Base-by-base conservation (phyloP, 345 rosid species). In the Psidium friedrichsthalianum region DNA sequence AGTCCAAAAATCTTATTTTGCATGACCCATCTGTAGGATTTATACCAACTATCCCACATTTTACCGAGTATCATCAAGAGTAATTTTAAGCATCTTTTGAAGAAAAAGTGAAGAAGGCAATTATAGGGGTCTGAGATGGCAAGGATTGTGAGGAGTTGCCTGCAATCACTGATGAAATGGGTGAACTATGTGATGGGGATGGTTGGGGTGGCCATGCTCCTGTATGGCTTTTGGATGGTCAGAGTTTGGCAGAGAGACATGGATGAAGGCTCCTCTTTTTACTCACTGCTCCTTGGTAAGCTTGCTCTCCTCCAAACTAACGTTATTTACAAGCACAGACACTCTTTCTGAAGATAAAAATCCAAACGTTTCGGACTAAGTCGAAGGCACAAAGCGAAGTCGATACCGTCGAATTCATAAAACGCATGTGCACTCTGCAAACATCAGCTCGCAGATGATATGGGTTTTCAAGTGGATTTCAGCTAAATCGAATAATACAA, bases 161-260 rank as follows among this genome's bases (percentile, higher is more conserved):
- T 93, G 84, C 90, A 85, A 82, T 86, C 89, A 36, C 52, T 82
- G 20, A 55, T 92, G 88, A 93, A 93, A 82, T 54, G 81, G 80
- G 86, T 90, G 87, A 93, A 92, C 87, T 76, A 85, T 49, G 85
- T 87, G 15, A 85, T 89, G 93, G 95, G 91, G 84, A 82, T 90
- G 81, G 92, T 85, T n/a, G 94, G 95, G 29, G 51, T 92, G 42
- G 89, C 93, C 4, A 91, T 91, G 92, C 58, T 93, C 83, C 36
- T 92, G 11, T 93, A 93, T 82, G 88, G 92, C 13, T 36, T 91
- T 74, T 91, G 95, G 95, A 90, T 93, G 94, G 64, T 86, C 15
- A 91, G 91, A 86, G 92, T 88, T 32, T 91, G 94, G 93, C 90
- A 84, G 51, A 91, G 91, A 82, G 95, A 92, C 86, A 88, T 82